These are phyloP conservation scores for Aspergillus steynii DNA, from an alignment of 495 filamentous ascomycete species.

Conservation along the genomic window DNA sequence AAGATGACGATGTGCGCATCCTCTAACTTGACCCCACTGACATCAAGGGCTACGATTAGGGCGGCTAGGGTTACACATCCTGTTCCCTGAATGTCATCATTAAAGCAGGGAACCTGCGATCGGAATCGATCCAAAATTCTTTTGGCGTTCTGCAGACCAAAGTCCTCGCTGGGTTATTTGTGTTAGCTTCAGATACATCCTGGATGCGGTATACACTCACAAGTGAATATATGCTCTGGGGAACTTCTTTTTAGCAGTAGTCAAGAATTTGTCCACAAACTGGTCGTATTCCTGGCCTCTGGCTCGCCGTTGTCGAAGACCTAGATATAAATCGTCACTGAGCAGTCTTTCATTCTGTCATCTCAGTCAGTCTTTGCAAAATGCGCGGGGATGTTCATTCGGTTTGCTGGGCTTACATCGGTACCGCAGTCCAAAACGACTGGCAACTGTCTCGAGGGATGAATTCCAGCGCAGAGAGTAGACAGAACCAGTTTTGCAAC, in stretches of 20 bases:
- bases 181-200: background rate
- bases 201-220: slow-evolving; percentile 26
- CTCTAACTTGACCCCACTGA: slow-evolving; percentile 62
- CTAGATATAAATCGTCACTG: slow-evolving; percentile 80
- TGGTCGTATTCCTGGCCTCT: slow-evolving; percentile 75
- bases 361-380: slow-evolving; percentile 11
- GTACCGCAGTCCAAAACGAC: slow-evolving; percentile 90
- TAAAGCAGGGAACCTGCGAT: slow-evolving; percentile 77
- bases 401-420: slow-evolving; percentile 44
- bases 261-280: slow-evolving; percentile 75
- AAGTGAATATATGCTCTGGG: slow-evolving; percentile 87
- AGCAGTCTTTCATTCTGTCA: slow-evolving; percentile 69
- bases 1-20: slow-evolving; percentile 74
- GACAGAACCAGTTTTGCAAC: slow-evolving; percentile 81
- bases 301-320: slow-evolving; percentile 64
- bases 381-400: background rate
- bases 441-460: slow-evolving; percentile 75
- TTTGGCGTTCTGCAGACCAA: slow-evolving; percentile 58
- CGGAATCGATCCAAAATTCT: slow-evolving; percentile 75
- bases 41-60: slow-evolving; percentile 70
- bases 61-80: slow-evolving; percentile 85
- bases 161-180: slow-evolving; percentile 49
- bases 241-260: slow-evolving; percentile 64
- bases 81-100: slow-evolving; percentile 90
- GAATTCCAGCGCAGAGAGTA: slow-evolving; percentile 82